Evolutionary conservation across 129 eudicot species (phyloP).

Genomic region (Flaveria bidentis): DNA sequence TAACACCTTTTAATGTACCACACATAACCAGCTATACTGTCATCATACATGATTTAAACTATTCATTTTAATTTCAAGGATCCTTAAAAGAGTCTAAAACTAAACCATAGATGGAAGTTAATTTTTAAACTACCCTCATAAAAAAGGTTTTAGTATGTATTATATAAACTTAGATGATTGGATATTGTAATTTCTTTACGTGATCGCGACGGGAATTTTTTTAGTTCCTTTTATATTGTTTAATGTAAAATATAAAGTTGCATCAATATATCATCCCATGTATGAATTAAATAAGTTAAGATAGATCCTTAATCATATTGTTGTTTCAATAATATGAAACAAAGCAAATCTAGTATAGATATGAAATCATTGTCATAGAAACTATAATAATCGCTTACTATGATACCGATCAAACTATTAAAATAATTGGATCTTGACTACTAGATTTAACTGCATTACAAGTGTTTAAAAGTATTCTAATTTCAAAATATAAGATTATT

Average conservation of each 20-base stretch:
- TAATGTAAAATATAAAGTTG: neutral
- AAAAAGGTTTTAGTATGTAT: neutral
- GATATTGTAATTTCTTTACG: slow-evolving; percentile 9
- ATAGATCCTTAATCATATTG: neutral
- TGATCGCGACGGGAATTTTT: neutral
- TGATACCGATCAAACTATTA: neutral
- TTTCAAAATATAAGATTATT: slow-evolving; percentile 7
- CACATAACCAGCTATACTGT: too few species aligned
- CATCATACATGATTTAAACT: too few species aligned
- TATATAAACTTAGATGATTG: slow-evolving; percentile 12
- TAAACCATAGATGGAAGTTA: too few species aligned
- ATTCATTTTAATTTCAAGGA: too few species aligned
- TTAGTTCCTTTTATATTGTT: neutral
- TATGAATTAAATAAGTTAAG: slow-evolving; percentile 5
- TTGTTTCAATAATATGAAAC: neutral
- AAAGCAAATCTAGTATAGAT: neutral
- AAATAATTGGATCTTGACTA: slow-evolving; percentile 2
- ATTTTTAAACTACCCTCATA: neutral
- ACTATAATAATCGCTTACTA: neutral
- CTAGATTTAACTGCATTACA: slow-evolving; percentile 19
- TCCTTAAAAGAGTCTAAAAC: too few species aligned
- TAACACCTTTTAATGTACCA: too few species aligned
- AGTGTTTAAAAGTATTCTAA: slow-evolving; percentile 9
- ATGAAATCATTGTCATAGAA: neutral
- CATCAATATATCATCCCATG: neutral